Evolutionary conservation across 345 rosid genomes (phyloP).

Genomic region (Zanthoxylum bungeanum): DNA sequence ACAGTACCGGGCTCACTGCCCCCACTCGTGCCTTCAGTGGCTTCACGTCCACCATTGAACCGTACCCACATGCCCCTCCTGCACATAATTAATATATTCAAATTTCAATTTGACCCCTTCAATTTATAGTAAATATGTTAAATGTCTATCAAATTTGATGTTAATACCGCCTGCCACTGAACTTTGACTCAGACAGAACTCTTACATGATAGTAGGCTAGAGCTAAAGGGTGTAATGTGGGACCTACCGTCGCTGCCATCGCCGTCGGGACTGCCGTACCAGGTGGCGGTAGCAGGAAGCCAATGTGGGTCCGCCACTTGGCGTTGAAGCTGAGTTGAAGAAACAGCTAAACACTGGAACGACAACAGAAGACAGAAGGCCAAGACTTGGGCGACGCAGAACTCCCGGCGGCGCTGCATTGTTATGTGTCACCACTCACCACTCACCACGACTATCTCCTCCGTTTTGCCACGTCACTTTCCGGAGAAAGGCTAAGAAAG

Average conservation of each 20-base stretch:
- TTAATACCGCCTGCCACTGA: neutral
- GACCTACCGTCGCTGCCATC: conserved; percentile 86
- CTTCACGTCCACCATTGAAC: conserved; percentile 79
- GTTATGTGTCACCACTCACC: too few relatives aligned
- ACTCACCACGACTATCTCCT: neutral
- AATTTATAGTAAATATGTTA: neutral
- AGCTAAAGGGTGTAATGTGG: neutral
- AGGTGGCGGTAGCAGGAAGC: conserved; percentile 92
- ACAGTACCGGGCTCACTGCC: conserved; percentile 82
- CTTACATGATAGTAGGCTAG: neutral
- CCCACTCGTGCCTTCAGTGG: conserved; percentile 85
- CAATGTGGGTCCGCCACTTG: conserved; percentile 42
- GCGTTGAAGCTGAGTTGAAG: conserved; percentile 24
- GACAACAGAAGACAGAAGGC: conserved; percentile 15
- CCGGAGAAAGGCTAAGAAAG: conserved; percentile 12
- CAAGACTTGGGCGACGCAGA: neutral
- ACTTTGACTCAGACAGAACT: neutral
- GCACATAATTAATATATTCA: neutral
- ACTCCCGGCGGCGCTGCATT: conserved; percentile 39
- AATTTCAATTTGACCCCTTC: neutral
- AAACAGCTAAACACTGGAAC: conserved; percentile 14
- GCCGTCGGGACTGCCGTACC: conserved; percentile 98
- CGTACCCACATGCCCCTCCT: conserved; percentile 99
- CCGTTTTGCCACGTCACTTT: neutral
- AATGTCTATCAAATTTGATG: neutral